Conservation (phyloP, 2,329 filamentous ascomycete genomes). For the Colletotrichum liaoningense region DNA sequence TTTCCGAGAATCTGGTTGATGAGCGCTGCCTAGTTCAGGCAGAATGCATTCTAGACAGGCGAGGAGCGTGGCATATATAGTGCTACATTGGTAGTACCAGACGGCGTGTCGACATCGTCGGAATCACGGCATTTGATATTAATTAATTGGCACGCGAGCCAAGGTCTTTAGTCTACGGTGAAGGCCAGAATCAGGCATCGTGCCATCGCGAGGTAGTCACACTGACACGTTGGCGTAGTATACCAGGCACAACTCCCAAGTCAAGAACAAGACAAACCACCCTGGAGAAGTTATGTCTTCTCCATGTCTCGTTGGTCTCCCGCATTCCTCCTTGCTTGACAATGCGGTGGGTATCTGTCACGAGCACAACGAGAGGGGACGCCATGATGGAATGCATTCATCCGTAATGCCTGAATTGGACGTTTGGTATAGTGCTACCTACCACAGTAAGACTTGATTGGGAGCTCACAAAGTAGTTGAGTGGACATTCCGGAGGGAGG, state of each 20-base stretch:
- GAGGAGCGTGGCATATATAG: slow-evolving; percentile 29
- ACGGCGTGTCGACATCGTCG: not conserved
- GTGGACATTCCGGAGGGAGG: not conserved
- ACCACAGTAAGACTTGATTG: slow-evolving; percentile 5
- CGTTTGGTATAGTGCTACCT: not conserved
- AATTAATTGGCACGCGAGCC: not conserved
- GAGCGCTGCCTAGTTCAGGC: slow-evolving; percentile 24
- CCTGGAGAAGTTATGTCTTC: not conserved
- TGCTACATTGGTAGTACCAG: not conserved
- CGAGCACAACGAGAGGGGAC: slow-evolving; percentile 2
- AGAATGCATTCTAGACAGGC: slow-evolving; percentile 3
- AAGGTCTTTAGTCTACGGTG: not conserved
- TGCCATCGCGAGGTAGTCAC: not conserved
- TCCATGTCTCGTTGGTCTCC: not conserved
- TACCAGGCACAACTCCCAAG: not conserved
- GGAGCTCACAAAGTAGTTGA: not conserved
- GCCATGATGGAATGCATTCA: slow-evolving; percentile 28
- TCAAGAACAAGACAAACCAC: not conserved
- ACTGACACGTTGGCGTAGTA: not conserved
- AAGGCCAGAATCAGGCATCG: not conserved
- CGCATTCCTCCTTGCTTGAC: not conserved
- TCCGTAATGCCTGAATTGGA: slow-evolving; percentile 32
- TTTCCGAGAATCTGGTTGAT: slow-evolving; percentile 12
- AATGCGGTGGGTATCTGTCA: slow-evolving; percentile 6
- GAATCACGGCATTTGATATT: slow-evolving; percentile 5